Conservation (phyloP, 2,329 filamentous ascomycete species). For the Trichophyton verrucosum region DNA sequence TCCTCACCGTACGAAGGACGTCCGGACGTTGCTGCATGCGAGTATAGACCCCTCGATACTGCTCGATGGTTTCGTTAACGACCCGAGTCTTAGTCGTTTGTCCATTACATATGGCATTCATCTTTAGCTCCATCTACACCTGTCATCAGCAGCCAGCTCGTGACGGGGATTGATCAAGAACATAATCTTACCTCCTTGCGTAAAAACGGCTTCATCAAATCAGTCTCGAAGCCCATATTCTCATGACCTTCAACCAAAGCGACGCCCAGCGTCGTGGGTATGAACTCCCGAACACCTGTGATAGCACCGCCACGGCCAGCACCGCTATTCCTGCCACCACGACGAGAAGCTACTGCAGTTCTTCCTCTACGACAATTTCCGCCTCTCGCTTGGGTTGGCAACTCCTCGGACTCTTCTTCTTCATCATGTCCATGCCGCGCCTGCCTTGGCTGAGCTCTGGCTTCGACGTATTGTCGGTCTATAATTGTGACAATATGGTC, state of each 20-base stretch:
- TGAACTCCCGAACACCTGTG: conserved; percentile 5
- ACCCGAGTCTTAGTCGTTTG: conserved; percentile 4
- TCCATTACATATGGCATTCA: conserved; percentile 4
- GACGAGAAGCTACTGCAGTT: conserved; percentile 5
- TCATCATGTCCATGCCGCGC: conserved; percentile 6
- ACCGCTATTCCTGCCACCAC: conserved; percentile 8
- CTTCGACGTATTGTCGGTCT: conserved; percentile 5
- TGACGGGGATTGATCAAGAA: conserved; percentile 5
- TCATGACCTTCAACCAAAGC: conserved; percentile 5
- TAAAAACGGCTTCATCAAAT: conserved; percentile 5
- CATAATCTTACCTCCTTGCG: conserved; percentile 4
- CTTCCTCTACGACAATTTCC: conserved; percentile 7
- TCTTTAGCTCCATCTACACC: conserved; percentile 6
- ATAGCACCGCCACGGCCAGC: not conserved
- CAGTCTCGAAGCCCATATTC: conserved; percentile 6
- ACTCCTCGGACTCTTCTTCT: conserved; percentile 8
- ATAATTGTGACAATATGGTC: conserved; percentile 6
- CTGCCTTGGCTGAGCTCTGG: conserved; percentile 7
- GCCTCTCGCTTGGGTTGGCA: conserved; percentile 6
- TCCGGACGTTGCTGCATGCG: conserved; percentile 2
- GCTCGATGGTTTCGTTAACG: conserved; percentile 2
- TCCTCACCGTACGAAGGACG: conserved; percentile 5
- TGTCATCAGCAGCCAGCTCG: conserved; percentile 3
- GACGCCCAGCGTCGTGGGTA: conserved; percentile 3
- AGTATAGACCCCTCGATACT: conserved; percentile 7